Base-by-base conservation (phyloP, 169 alveolate genomes). In the Cryptosporidium xiaoi region DNA sequence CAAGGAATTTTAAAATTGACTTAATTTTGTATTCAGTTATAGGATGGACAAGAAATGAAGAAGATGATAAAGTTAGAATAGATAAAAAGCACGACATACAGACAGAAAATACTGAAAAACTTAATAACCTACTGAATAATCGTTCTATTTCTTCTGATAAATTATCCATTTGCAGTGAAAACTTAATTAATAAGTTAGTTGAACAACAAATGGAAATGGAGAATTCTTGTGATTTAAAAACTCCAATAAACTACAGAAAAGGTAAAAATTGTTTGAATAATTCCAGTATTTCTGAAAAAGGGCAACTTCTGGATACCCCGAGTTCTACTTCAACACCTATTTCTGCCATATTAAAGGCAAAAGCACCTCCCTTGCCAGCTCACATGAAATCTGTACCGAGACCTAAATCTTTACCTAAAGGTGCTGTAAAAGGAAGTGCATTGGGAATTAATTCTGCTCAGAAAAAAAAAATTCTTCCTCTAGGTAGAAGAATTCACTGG, bases 401-500 rank as follows among this genome's bases (percentile, higher is more conserved):
- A 46, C 29, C 87, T 12, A 77, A 60, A 33, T 6, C 51, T 0
- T 69, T 16, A 10, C 83, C 83, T 56, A 69, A 69, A 18, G 83
- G 66, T 31, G 15, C 34, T 1, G 66, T 36, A 3, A 69, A 69
- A 18, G 67, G 56, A 31, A 44, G 64, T 34, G 48, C n/a, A 2
- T 20, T 1, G 7, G 24, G 7, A 24, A 6, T 7, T 27, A 62
- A 62, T 27, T 55, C 64, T 18, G 31, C 12, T 0, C 36, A 48
- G 20, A 77, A 77, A 18, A 56, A 62, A 24, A 77, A 64, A 20
- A 56, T 82, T 64, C 91, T 83, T 29, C 93, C 93, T 18, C 46
- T 90, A 33, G 90, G 91, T 8, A 66, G 93, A 44, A 62, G 82
- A 64, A 90, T 90, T 31, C 93, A 90, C 82, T 90, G 93, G 93